Percentiles rank a stretch among this genome's conserved stretches.
Conservation (phyloP, 2,329 filamentous ascomycete genomes). For the Parafenestella ontariensis region DNA sequence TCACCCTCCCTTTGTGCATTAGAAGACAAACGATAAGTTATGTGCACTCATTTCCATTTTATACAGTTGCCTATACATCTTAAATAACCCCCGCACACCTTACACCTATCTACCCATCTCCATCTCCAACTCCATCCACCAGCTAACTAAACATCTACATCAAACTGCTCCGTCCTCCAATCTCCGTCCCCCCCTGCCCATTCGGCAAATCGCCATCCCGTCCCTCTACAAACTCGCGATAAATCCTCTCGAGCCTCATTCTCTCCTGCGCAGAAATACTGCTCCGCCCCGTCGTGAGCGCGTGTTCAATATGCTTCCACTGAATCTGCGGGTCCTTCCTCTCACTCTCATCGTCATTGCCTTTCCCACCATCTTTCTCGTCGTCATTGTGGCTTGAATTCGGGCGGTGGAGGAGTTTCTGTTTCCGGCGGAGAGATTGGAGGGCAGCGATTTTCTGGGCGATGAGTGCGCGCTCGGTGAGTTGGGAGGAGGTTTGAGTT, state of each 20-base stretch:
- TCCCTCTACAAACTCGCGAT: constrained; percentile 89
- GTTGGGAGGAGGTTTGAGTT: constrained; percentile 53
- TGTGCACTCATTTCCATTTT: no score
- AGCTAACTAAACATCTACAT: constrained; percentile 65
- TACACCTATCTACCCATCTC: no score
- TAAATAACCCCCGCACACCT: no score
- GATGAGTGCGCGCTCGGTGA: constrained; percentile 81
- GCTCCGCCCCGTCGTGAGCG: constrained; percentile 76
- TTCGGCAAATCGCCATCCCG: constrained; percentile 94
- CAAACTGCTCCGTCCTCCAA: constrained; percentile 89
- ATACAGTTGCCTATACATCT: no score
- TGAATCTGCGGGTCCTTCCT: constrained; percentile 77
- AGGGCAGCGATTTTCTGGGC: constrained; percentile 82
- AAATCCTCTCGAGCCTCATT: constrained; percentile 77
- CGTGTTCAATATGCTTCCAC: constrained; percentile 83
- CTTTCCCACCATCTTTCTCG: constrained; percentile 21
- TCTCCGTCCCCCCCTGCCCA: constrained; percentile 88
- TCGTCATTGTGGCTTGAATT: constrained; percentile 23
- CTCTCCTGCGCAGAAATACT: constrained; percentile 84
- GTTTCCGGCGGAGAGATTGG: constrained; percentile 71
- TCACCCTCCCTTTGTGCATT: no score
- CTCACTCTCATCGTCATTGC: constrained; percentile 47
- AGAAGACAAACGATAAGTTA: no score
- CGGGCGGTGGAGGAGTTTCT: constrained; percentile 56
- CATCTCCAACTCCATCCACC: no score